These are phyloP conservation scores for Oryza meyeriana DNA, from an alignment of 176 grass and related monocot species.

Conservation along the genomic window DNA sequence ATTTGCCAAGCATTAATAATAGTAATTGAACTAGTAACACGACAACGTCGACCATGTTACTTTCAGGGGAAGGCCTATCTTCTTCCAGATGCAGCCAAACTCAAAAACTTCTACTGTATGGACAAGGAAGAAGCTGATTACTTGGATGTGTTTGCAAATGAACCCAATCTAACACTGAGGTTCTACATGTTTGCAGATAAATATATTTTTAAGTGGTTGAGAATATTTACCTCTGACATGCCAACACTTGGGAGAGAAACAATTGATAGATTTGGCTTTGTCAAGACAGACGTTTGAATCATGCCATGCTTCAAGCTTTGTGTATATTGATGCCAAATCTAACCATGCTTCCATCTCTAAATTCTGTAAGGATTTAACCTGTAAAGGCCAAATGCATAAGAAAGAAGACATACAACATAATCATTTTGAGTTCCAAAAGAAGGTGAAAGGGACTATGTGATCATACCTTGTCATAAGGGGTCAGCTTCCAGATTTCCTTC, in stretches of 20 bases:
- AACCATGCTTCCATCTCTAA: conserved; percentile 88
- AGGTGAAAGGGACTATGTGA: background rate
- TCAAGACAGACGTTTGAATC: conserved; percentile 76
- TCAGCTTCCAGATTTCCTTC: conserved; percentile 55
- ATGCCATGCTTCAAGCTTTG: conserved; percentile 70
- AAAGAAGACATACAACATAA: conserved; percentile 26
- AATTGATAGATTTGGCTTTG: conserved; percentile 60
- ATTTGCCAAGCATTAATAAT: background rate
- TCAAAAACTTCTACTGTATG: conserved; percentile 5
- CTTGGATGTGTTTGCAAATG: background rate
- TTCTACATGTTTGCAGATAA: background rate
- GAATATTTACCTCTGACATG: conserved; percentile 68
- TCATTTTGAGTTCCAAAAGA: conserved; percentile 10
- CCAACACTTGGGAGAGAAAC: conserved; percentile 71
- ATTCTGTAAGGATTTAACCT: conserved; percentile 63
- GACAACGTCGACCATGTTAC: background rate
- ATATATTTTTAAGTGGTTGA: background rate
- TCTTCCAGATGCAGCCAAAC: conserved; percentile 17
- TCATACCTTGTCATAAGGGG: conserved; percentile 52
- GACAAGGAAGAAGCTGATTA: background rate
- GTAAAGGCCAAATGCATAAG: conserved; percentile 26
- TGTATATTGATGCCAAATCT: conserved; percentile 86
- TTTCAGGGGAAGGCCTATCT: background rate
- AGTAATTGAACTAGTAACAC: background rate
- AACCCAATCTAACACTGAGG: background rate